These are phyloP conservation scores for Penicillium coffeae DNA, from an alignment of 495 filamentous ascomycete species.

Conservation along the genomic window DNA sequence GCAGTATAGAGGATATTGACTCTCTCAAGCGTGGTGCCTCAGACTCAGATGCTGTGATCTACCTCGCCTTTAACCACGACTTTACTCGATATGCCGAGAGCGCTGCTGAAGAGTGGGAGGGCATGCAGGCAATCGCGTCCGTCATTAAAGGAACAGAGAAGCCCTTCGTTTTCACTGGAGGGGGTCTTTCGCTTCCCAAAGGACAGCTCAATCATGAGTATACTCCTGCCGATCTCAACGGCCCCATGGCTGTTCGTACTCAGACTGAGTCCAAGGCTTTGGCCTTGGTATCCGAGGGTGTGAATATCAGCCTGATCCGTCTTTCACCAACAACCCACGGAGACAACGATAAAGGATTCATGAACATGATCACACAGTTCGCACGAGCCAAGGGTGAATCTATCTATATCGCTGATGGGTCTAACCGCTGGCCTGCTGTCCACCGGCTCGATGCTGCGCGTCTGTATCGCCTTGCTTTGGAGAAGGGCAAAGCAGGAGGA, in stretches of 20 bases:
- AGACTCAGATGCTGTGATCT: constrained; percentile 39
- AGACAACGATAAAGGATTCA: constrained; percentile 33
- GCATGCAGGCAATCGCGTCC: constrained; percentile 35
- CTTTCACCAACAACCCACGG: constrained; percentile 44
- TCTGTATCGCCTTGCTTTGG: constrained; percentile 38
- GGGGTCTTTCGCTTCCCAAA: constrained; percentile 32
- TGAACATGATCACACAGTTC: constrained; percentile 23
- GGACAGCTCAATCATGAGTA: constrained; percentile 35
- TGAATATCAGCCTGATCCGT: constrained; percentile 34
- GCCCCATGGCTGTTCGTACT: constrained; percentile 20
- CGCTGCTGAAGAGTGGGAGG: constrained; percentile 27
- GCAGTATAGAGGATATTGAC: constrained; percentile 34
- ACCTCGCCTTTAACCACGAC: constrained; percentile 45
- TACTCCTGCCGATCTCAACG: constrained; percentile 8
- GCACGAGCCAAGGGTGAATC: constrained; percentile 31
- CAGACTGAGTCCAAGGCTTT: constrained; percentile 25
- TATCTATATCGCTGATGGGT: constrained; percentile 41
- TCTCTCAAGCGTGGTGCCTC: constrained; percentile 31
- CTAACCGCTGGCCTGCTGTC: constrained; percentile 38
- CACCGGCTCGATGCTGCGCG: constrained; percentile 40
- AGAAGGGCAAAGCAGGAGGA: constrained; percentile 36
- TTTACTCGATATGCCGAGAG: constrained; percentile 32
- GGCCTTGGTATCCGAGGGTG: constrained; percentile 24
- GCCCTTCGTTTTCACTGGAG: constrained; percentile 41
- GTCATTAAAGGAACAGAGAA: constrained; percentile 29